Evolutionary conservation across 116 monocot species (phyloP).

Genomic region (Posidonia oceanica): DNA sequence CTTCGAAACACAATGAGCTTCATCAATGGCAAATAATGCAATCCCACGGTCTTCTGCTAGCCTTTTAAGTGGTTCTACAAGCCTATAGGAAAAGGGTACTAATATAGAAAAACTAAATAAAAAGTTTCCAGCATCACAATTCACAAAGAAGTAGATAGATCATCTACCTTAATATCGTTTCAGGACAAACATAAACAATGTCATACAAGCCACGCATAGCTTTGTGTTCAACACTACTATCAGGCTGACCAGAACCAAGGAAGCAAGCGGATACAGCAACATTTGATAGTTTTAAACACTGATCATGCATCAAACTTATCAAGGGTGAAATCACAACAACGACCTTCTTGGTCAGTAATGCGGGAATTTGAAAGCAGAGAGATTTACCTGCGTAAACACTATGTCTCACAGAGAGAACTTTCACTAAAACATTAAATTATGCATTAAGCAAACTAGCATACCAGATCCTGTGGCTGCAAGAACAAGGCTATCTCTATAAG

Average conservation of each 20-base stretch:
- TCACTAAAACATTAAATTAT: neutral
- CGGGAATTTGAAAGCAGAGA: constrained; percentile 95
- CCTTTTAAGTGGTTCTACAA: constrained; percentile 69
- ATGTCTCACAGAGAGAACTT: neutral
- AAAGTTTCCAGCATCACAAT: neutral
- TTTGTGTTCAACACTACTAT: constrained; percentile 64
- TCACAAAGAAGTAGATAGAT: neutral
- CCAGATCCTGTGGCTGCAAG: constrained; percentile 98
- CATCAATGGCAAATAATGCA: constrained; percentile 98
- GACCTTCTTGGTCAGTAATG: constrained; percentile 63
- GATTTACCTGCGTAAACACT: constrained; percentile 73
- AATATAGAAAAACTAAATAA: constrained; percentile 1
- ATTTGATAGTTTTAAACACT: constrained; percentile 80
- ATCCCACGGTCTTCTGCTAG: constrained; percentile 83
- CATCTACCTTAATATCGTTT: constrained; percentile 74
- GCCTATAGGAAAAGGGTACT: constrained; percentile 23
- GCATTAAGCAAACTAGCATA: constrained; percentile 17
- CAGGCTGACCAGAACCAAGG: constrained; percentile 97
- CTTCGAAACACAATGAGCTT: constrained; percentile 96
- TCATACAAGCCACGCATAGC: constrained; percentile 83
- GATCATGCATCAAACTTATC: constrained; percentile 99
- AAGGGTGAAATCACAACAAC: constrained; percentile 94
- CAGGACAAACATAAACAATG: constrained; percentile 93
- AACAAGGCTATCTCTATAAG: constrained; percentile 67
- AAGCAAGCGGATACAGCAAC: constrained; percentile 93